phyloP scores from a whole-genome alignment of 441 rosid genomes.

The Brassica balearica region DNA sequence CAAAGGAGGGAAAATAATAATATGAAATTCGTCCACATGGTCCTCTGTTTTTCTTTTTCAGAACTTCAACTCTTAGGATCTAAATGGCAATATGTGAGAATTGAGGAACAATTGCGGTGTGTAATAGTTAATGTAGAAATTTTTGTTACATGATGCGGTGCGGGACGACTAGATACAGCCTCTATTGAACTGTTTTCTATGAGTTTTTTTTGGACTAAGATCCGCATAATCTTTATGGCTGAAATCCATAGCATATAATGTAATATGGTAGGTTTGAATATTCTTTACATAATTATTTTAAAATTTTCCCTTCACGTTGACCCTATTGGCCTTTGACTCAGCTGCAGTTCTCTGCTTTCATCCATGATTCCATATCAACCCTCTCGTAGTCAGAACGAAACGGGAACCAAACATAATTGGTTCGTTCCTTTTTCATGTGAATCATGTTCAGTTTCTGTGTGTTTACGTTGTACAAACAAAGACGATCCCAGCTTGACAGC shows the following conservation, averaged over 20 bases:
- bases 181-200: too few species aligned
- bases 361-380: background rate
- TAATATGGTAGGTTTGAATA: background rate
- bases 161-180: too few species aligned
- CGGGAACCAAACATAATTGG: conserved; percentile 13
- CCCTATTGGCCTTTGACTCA: background rate
- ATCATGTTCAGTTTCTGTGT: background rate
- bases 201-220: too few species aligned
- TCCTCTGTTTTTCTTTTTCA: too few species aligned
- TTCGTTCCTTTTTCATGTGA: background rate
- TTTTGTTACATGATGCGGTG: too few species aligned
- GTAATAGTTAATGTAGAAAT: too few species aligned
- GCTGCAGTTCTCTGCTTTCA: background rate
- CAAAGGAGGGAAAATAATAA: background rate
- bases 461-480: conserved; percentile 22
- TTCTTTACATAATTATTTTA: background rate
- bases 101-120: too few species aligned
- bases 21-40: background rate
- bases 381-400: conserved; percentile 29
- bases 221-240: background rate
- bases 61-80: too few species aligned
- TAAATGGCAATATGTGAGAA: too few species aligned
- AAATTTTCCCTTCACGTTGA: background rate
- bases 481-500: background rate
- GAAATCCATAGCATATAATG: background rate